Percentiles rank a stretch among this genome's conserved stretches.
These are phyloP conservation scores for Venturia carpophila DNA, from an alignment of 2,329 filamentous ascomycete species.

Conservation along the genomic window DNA sequence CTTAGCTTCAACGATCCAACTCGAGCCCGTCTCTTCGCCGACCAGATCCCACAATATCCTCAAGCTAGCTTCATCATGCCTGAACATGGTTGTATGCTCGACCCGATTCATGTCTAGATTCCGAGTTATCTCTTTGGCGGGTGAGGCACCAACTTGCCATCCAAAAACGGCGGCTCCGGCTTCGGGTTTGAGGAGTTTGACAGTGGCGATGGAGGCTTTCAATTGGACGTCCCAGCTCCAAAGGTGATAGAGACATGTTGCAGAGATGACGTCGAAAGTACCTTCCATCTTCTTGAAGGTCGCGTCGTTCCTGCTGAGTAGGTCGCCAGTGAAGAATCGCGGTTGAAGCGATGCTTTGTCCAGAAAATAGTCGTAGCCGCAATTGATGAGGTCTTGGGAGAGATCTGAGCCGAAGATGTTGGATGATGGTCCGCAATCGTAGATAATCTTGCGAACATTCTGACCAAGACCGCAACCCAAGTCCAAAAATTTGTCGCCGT, in stretches of 20 bases:
- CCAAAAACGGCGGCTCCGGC: slow-evolving; percentile 45
- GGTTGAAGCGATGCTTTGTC: slow-evolving; percentile 32
- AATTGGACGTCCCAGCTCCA: slow-evolving; percentile 32
- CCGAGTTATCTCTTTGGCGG: slow-evolving; percentile 22
- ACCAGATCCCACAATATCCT: slow-evolving; percentile 33
- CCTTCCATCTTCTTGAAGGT: slow-evolving; percentile 25
- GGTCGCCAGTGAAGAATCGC: slow-evolving; percentile 31
- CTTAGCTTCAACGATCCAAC: slow-evolving; percentile 15
- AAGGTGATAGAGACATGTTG: slow-evolving; percentile 36
- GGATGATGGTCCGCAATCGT: slow-evolving; percentile 30
- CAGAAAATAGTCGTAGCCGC: slow-evolving; percentile 39
- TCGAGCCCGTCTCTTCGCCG: slow-evolving; percentile 15
- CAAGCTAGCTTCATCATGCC: slow-evolving; percentile 31
- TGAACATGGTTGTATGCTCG: slow-evolving; percentile 24
- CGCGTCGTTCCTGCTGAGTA: slow-evolving; percentile 36
- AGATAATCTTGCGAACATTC: slow-evolving; percentile 37
- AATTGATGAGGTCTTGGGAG: slow-evolving; percentile 39
- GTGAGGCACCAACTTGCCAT: slow-evolving; percentile 39
- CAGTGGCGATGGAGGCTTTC: slow-evolving; percentile 28
- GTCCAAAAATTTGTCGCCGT: slow-evolving; percentile 34
- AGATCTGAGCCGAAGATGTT: slow-evolving; percentile 37
- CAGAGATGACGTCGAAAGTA: slow-evolving; percentile 33
- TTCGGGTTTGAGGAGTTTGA: slow-evolving; percentile 30
- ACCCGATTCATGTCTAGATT: slow-evolving; percentile 20
- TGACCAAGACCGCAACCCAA: slow-evolving; percentile 41